These are phyloP conservation scores for Daldinia sp. DNA, from an alignment of 2,329 filamentous ascomycete species.

Conservation along the genomic window DNA sequence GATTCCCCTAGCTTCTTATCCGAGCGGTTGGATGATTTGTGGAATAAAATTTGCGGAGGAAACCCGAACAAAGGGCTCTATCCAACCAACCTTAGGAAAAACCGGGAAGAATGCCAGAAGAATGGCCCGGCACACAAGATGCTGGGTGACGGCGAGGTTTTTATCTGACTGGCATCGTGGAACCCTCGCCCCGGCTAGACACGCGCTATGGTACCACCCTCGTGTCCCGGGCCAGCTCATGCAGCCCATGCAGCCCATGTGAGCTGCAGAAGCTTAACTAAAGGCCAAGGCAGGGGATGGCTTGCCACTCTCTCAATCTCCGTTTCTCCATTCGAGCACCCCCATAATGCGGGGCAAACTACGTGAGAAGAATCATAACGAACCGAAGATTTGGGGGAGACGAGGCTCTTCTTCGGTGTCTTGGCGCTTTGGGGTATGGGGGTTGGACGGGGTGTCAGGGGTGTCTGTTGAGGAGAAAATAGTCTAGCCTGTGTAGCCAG, in stretches of 20 bases:
- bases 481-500: conserved; percentile 1
- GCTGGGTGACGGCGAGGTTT: conserved; percentile 20
- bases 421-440: conserved; percentile 40
- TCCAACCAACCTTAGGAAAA: not conserved
- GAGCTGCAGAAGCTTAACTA: conserved; percentile 30
- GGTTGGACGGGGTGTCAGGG: conserved; percentile 1
- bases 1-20: conserved; percentile 1
- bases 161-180: conserved; percentile 25
- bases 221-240: not conserved
- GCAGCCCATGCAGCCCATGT: conserved; percentile 20
- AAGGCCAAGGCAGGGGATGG: conserved; percentile 12
- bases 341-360: conserved; percentile 28
- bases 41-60: not conserved
- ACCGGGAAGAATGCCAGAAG: not conserved
- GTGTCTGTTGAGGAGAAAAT: conserved; percentile 16
- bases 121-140: not conserved
- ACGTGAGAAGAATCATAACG: conserved; percentile 10
- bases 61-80: not conserved
- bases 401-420: conserved; percentile 43
- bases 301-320: conserved; percentile 29
- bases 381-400: conserved; percentile 20
- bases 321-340: conserved; percentile 20
- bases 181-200: conserved; percentile 5
- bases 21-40: not conserved
- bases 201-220: conserved; percentile 1